A percentile compares a stretch with the other conserved stretches of the same genome.
These are phyloP conservation scores for Colletotrichum horii DNA, from an alignment of 2,329 filamentous ascomycete genomes.

Conservation along the genomic window DNA sequence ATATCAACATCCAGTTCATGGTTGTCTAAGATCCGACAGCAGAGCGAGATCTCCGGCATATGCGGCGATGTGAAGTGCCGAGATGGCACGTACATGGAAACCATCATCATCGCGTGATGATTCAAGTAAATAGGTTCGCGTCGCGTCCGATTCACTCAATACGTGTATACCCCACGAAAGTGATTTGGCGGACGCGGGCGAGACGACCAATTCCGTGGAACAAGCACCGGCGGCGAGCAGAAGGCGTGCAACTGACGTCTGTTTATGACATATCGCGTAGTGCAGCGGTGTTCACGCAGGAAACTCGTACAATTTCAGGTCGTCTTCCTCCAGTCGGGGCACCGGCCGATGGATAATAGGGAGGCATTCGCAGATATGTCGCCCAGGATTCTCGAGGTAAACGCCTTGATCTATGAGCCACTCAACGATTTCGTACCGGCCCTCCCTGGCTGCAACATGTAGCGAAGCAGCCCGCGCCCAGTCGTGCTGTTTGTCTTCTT, in stretches of 20 bases:
- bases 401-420: background rate
- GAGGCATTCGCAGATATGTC: background rate
- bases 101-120: background rate
- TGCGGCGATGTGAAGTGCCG: background rate
- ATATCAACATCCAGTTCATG: background rate
- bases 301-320: background rate
- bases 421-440: background rate
- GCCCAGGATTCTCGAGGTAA: background rate
- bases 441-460: background rate
- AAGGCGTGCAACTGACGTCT: background rate
- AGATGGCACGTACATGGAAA: accelerated
- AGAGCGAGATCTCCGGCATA: background rate
- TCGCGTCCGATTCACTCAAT: background rate
- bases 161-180: background rate
- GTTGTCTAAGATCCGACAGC: background rate
- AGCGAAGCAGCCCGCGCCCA: background rate
- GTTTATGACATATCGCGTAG: background rate
- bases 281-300: background rate
- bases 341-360: background rate
- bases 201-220: background rate
- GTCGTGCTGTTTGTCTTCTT: background rate
- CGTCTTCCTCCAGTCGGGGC: accelerated
- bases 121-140: background rate
- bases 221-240: background rate
- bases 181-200: background rate